Conservation (phyloP, 2,329 filamentous ascomycete species). For the Verticillium alfalfae region DNA sequence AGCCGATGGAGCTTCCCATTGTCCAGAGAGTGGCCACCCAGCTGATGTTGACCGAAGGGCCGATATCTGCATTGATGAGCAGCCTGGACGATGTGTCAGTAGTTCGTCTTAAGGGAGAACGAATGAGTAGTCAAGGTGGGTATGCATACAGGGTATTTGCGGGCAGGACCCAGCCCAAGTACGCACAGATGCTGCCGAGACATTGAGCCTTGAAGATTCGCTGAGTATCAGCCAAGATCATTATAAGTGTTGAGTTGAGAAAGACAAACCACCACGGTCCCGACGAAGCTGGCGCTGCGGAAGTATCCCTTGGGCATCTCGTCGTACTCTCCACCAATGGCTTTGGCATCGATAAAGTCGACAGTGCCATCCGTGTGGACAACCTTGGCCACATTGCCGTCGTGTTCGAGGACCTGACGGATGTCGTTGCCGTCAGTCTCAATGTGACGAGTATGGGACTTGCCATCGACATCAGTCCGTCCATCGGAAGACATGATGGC, state of each 20-base stretch:
- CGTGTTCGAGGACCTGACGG: slow-evolving; percentile 3
- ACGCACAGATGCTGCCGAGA: slow-evolving; percentile 24
- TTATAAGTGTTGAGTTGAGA: neutral
- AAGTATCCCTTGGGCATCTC: slow-evolving; percentile 35
- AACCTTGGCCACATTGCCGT: slow-evolving; percentile 20
- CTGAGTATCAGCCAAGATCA: neutral
- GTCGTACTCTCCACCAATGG: slow-evolving; percentile 32
- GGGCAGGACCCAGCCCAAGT: slow-evolving; percentile 27
- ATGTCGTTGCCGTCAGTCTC: slow-evolving; percentile 22
- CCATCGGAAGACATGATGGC: neutral
- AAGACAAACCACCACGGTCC: slow-evolving; percentile 26
- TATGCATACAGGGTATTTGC: slow-evolving; percentile 24
- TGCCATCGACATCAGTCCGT: neutral
- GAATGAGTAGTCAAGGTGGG: neutral
- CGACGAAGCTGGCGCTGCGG: slow-evolving; percentile 30
- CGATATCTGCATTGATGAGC: slow-evolving; percentile 25
- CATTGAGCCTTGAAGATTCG: slow-evolving; percentile 20
- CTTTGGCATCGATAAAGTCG: slow-evolving; percentile 33
- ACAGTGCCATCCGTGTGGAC: slow-evolving; percentile 32
- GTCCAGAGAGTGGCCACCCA: slow-evolving; percentile 30
- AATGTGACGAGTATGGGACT: slow-evolving; percentile 12
- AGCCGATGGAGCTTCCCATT: slow-evolving; percentile 29
- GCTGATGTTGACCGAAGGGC: slow-evolving; percentile 21
- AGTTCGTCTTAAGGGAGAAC: neutral
- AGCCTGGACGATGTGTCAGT: slow-evolving; percentile 8